Evolutionary conservation across 2,329 filamentous ascomycete genomes (phyloP).

Genomic region (Aspergillus aculeatinus): DNA sequence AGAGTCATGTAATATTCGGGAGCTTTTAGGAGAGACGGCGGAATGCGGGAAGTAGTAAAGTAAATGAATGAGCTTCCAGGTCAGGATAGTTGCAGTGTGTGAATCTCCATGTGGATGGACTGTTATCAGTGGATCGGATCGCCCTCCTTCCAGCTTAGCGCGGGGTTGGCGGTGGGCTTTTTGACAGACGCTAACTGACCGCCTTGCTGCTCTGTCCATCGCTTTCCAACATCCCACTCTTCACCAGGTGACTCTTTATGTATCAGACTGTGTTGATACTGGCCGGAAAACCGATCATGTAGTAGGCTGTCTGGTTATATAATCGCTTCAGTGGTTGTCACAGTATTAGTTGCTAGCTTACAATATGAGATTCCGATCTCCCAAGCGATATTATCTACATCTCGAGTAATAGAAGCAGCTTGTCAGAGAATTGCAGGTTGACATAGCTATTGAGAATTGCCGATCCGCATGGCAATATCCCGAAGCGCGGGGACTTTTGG

Average conservation of each 20-base stretch:
- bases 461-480: too few species aligned
- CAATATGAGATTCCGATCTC: too few species aligned
- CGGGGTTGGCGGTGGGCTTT: constrained; percentile 29
- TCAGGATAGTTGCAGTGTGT: constrained; percentile 19
- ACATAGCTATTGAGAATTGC: too few species aligned
- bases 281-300: too few species aligned
- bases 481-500: too few species aligned
- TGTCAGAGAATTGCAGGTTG: too few species aligned
- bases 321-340: too few species aligned
- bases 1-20: constrained; percentile 16
- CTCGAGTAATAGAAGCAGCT: background rate
- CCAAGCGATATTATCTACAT: too few species aligned
- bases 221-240: background rate
- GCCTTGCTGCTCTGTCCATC: constrained; percentile 12
- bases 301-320: too few species aligned
- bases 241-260: background rate
- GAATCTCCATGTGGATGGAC: constrained; percentile 18
- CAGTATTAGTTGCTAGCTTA: too few species aligned
- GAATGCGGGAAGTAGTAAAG: background rate
- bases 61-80: constrained; percentile 4
- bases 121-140: constrained; percentile 26
- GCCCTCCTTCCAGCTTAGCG: constrained; percentile 24
- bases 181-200: constrained; percentile 12
- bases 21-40: background rate
- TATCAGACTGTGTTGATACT: too few species aligned